Evolutionary conservation across 1,284 basidiomycete genomes (phyloP), one percentile per base, ranked within the genome.

Genomic region (Paramarasmius palmivorus): DNA sequence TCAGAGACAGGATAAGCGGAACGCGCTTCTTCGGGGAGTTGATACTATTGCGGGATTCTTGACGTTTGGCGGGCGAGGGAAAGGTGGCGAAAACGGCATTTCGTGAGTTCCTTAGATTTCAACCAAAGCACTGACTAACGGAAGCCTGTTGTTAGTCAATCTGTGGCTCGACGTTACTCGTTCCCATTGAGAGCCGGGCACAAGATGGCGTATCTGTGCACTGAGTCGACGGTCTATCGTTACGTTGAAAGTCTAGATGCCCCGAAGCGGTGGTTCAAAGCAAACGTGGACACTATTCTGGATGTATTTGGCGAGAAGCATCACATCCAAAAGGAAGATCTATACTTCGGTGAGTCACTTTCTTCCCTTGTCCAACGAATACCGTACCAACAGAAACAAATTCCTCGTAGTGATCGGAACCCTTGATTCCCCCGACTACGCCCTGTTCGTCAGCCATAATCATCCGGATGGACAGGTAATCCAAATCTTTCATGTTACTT

Each of bases 181-280:
- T 83, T 82, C 58, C 77, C 82, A 2, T 69, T 92, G 39, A 75
- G 80, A 8, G 76, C 78, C 17, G 83, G 86, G 2, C 86, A 84
- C 65, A 84, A 84, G 60, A 71, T 79, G 19, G 86, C 90, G 1
- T 76, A 83, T 53, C 63, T 93, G 40, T 83, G 82, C 57, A 77
- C 84, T 0, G 90, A 92, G 62, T 74, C 81, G 38, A 86, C 84
- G 2, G 72, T 82, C 51, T 89, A 90, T 63, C 76, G 76, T 15
- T 91, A 86, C 62, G 75, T 91, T 57, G 76, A 83, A 42, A 74
- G 77, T 29, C 64, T 87, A 25, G 76, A 80, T 19, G 78, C 79
- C 12, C 81, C 88, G 0, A 86, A 82, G 65, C 77, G 70, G 53
- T 92, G 90, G 86, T 86, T 93, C 63, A 79, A 81, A 51, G 77